These are phyloP conservation scores for Gossypium turneri DNA, from an alignment of 345 rosid species.

Conservation along the genomic window DNA sequence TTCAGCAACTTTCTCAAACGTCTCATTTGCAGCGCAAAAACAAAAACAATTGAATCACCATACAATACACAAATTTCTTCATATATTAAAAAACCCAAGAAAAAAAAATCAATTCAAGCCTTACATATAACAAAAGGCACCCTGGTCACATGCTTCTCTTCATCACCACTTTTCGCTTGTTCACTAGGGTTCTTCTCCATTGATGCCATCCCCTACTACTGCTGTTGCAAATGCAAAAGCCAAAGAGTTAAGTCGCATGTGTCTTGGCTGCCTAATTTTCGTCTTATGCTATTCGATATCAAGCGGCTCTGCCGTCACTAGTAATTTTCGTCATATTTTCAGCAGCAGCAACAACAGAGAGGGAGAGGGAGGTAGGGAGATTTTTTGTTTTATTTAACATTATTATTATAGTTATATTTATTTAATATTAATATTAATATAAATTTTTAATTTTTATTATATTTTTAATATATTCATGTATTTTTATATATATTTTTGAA, in stretches of 20 bases:
- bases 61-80: no score
- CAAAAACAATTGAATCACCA: background rate
- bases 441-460: no score
- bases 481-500: no score
- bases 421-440: no score
- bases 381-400: no score
- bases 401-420: no score
- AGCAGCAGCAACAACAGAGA: no score
- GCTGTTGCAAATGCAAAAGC: background rate
- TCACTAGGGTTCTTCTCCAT: background rate
- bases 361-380: no score
- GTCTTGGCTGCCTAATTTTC: background rate
- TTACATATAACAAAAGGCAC: constrained; percentile 51
- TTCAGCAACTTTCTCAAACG: constrained; percentile 46
- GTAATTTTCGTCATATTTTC: background rate
- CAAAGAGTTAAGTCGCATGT: background rate
- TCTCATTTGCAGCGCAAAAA: constrained; percentile 41
- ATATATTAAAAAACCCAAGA: background rate
- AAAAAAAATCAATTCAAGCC: background rate
- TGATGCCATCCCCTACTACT: background rate
- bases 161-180: background rate
- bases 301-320: background rate
- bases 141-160: constrained; percentile 6
- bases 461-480: no score
- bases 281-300: background rate